Evolutionary conservation across 108 stramenopile species (phyloP).

Genomic region (Nitzschia sp.): DNA sequence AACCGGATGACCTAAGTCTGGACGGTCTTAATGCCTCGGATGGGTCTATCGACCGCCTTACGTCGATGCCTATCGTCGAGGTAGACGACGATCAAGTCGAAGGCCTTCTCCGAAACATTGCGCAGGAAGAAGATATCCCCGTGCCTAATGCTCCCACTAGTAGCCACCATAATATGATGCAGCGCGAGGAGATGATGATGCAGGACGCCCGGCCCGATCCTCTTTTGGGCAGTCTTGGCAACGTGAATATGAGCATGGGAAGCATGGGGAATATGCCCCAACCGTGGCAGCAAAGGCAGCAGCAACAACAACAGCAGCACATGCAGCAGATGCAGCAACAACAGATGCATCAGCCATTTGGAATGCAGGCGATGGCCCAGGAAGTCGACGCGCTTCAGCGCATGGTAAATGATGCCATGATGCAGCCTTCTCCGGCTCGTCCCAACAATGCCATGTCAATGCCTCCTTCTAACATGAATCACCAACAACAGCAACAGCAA

Average conservation of each 20-base stretch:
- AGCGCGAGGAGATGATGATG: background rate
- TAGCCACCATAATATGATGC: background rate
- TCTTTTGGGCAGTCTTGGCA: background rate
- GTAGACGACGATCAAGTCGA: slow-evolving; percentile 9
- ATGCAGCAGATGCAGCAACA: background rate
- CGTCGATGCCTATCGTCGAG: slow-evolving; percentile 14
- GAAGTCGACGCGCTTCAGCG: slow-evolving; percentile 1
- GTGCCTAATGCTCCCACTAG: background rate
- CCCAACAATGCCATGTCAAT: slow-evolving; percentile 1
- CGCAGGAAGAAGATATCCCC: background rate
- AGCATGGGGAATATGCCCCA: background rate
- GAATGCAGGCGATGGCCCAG: background rate
- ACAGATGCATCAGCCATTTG: background rate
- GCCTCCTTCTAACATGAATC: background rate
- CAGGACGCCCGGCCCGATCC: slow-evolving; percentile 8
- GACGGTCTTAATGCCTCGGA: background rate
- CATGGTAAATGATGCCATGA: slow-evolving; percentile 3
- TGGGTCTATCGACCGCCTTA: slow-evolving; percentile 7
- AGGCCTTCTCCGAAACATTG: background rate
- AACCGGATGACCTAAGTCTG: slow-evolving; percentile 8
- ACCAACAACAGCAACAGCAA: slow-evolving; percentile 21
- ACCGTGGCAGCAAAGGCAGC: background rate
- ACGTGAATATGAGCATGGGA: background rate
- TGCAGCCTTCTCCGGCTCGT: background rate
- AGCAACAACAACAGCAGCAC: background rate